Evolutionary conservation across 1,284 basidiomycete species (phyloP).

Genomic region (Puccinia polysora): DNA sequence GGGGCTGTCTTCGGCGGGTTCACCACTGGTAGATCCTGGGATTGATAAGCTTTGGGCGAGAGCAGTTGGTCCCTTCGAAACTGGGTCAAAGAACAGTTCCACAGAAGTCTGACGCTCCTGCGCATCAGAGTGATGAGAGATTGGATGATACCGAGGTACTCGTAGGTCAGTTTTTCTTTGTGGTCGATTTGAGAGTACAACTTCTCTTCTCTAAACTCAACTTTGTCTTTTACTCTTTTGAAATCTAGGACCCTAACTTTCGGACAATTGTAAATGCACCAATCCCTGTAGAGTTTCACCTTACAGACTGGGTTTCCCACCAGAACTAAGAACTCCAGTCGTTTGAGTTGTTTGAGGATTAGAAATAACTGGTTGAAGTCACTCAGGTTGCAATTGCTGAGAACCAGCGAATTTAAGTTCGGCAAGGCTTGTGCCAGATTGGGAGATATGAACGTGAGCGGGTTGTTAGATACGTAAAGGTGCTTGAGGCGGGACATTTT

Average conservation of each 20-base stretch:
- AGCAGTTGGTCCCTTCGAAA: constrained; percentile 59
- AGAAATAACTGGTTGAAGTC: constrained; percentile 42
- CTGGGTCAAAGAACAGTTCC: constrained; percentile 67
- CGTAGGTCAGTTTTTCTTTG: background rate
- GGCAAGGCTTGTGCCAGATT: constrained; percentile 76
- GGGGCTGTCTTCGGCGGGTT: constrained; percentile 50
- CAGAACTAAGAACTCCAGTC: constrained; percentile 24
- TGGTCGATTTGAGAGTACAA: background rate
- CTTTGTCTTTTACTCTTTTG: constrained; percentile 90
- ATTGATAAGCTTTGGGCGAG: constrained; percentile 69
- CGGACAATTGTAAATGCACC: constrained; percentile 52
- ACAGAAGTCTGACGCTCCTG: constrained; percentile 71
- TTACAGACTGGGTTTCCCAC: constrained; percentile 21
- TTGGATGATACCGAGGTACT: background rate
- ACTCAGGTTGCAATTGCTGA: constrained; percentile 51
- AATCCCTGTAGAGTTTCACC: constrained; percentile 21
- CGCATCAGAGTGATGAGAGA: background rate
- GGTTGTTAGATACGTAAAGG: constrained; percentile 79
- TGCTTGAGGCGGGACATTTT: constrained; percentile 72
- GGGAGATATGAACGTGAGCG: constrained; percentile 73
- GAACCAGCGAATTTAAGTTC: constrained; percentile 71
- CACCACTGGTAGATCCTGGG: constrained; percentile 57
- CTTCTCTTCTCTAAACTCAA: constrained; percentile 52
- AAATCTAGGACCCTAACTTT: constrained; percentile 89
- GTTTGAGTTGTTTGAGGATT: constrained; percentile 47